Evolutionary conservation across 192 early-diverging fungal species (phyloP), one percentile per base, ranked within the genome.

Genomic region (Coemansia nantahalensis): DNA sequence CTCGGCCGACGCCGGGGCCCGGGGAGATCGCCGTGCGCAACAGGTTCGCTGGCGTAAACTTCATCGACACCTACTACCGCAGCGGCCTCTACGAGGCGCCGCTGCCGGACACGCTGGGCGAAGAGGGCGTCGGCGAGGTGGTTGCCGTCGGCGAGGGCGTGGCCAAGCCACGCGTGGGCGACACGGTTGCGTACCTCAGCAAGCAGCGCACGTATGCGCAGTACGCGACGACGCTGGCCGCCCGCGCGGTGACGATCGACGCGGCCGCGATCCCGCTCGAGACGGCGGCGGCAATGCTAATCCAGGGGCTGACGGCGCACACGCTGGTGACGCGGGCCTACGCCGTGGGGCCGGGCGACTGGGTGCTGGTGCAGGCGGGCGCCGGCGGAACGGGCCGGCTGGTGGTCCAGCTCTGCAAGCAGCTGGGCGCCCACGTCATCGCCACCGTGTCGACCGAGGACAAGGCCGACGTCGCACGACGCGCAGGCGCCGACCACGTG

Each of bases 21-120:
- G 75, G 80, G 16, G 73, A 84, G 23, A 53, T 93, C 8, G 65
- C 93, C n/a, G 80, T 95, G 38, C 79, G 80, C 45, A 93, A 93
- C 74, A 58, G 75, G 1, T 86, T 70, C 43, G 77, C 84, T 11
- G 93, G 93, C 5, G 81, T 97, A 34, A 97, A 95, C 75, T 91
- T 84, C 42, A 91, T 95, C 48, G 94, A 97, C 65, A 95, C 86
- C 0, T 92, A 93, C 65, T 90, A 89, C 39, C 86, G 93, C 43
- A 77, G 77, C 13, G 93, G 93, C 28, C 67, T 90, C 9, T 93
- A 93, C 59, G 77, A 74, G 34, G 44, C 83, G 11, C 44, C 78
- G 4, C 57, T 87, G 2, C 90, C 90, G 4, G 81, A 78, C 32
- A 77, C 82, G 39, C 70, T 87, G 23, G 94, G 94, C 23, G 75